Evolutionary conservation across 2,329 filamentous ascomycete species (phyloP), one percentile per base, ranked within the genome.

Genomic region (Aschersonia sp.): DNA sequence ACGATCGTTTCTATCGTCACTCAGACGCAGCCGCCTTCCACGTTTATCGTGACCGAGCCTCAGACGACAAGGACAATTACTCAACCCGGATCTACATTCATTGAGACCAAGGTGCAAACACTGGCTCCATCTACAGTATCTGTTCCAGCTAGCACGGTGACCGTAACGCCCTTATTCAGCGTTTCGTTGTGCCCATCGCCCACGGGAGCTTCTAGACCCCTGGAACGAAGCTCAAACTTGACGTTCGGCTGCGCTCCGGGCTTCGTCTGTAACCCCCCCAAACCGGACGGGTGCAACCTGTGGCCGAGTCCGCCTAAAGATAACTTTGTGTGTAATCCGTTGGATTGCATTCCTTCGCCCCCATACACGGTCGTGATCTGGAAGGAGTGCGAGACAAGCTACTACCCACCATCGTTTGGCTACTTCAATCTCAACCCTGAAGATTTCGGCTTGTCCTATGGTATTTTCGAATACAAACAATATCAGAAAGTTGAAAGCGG

Each of bases 401-500:
- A 74, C 55, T 80, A 72, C 51, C 72, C 72, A 2, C 67, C 72
- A 1, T 53, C 55, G 4, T 51, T 53, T 10, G 76, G 72, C 4
- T 84, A 83, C 58, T 85, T 79, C 63, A 73, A 84, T 49, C 68
- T 85, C n/a, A 67, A 79, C 48, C 66, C 82, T 0, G 59, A 66
- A 1, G 69, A 69, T 0, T 86, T 85, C 49, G 81, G 80, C 5
- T 64, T 85, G 12, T 73, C 69, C 45, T 81, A 76, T 49, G 73
- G 73, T 41, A 79, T 84, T 14, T 84, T 83, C 50, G 67, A 69
- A 22, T 62, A 69, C 30, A 56, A 71, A 5, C 54, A 65, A 1
- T 55, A 68, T 9, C 54, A 66, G 5, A 62, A 62, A 47, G 57
- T 62, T 2, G 47, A 66, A 6, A 53, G 62, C 31, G 65, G 64